Evolutionary conservation across 768 basidiomycete species (phyloP), one percentile per base, ranked within the genome.

Genomic region (Sistotremastrum suecicum): DNA sequence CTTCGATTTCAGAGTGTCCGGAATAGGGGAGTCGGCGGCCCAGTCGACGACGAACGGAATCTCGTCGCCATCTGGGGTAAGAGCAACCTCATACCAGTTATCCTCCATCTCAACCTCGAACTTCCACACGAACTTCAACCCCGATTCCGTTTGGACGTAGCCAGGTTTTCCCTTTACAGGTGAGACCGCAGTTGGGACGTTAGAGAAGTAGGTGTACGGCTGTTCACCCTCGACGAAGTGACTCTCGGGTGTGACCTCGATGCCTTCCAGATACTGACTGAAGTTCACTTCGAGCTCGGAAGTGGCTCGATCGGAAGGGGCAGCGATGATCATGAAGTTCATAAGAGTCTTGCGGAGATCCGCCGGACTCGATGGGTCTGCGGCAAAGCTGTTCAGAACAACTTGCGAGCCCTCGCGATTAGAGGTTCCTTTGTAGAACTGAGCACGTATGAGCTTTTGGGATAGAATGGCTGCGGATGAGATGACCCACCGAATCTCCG

Each of bases 11-110:
- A 70, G 71, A 40, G 50, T 47, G 34, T 50, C 47, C 28, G 58
- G 60, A 7, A 75, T 59, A 3, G 74, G 71, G 3, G 83, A 74
- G 58, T 92, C 89, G 12, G 83, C 81, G 1, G 82, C 90, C 92
- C 91, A 97, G 59, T 98, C 94, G 50, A 94, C 86, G 35, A 92
- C 88, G 30, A 83, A 80, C 55, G 97, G 66, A 53, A 91, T 80
- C 50, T 78, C 72, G 58, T 89, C 80, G n/a, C 71, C 61, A 31
- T 65, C 59, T 1, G 76, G 78, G 7, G 84, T 80, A 37, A 99
- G 80, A 20, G 86, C 73, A 3, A 89, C 76, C 61, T 97, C 90
- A 54, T 98, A 98, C 88, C 88, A 94, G 63, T 91, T 97, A 64
- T 95, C 80, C 57, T 80, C 58, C 83, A 94, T 88, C 70, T 90